Base-by-base conservation (phyloP, 192 early-diverging fungal species). In the Coemansia sp. region DNA sequence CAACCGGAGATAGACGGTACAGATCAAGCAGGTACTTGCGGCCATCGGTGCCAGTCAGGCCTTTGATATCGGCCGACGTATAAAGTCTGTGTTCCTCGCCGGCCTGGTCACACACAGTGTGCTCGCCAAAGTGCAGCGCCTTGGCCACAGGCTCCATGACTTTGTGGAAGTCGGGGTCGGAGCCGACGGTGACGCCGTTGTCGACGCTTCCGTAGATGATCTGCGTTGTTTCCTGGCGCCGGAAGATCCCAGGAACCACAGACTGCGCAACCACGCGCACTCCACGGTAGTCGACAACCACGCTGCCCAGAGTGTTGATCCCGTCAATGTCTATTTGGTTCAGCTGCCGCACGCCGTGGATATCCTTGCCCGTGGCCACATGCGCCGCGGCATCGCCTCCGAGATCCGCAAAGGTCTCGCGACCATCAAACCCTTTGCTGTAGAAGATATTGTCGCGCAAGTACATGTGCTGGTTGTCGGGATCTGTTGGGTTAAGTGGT, bases 401-500 rank as follows among this genome's bases (percentile, higher is more conserved):
- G 12, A 94, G 74, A 13, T 79, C 84, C 42, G 92, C 86, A 68
- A 94, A 96, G 0, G 86, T 89, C 60, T 93, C 95, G 64, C 92
- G 87, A 21, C 92, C 89, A 81, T 98, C 97, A 58, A 90, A 91
- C 7, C 89, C 95, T 72, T 88, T 94, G 83, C 81, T 94, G 81
- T 92, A 97, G 75, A 99, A 98, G 53, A 99, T 97, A 73, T 96
- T 96, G 85, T 95, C 96, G 75, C 95, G 91, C 47, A 98, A 82
- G 66, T 81, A 99, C 92, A 97, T 93, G 66, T 92, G 90, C 56
- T 87, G 85, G n/a, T 91, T 89, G 15, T 76, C 84, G 2, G 89
- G 64, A 38, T 95, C 93, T 23, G 84, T 62, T 45, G 92, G 94
- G 75, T 94, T 95, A 52, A 95, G 69, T 9, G 94, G 83, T 19